Conservation (phyloP, 371 early-diverging fungal genomes). For the Apophysomyces variabilis region DNA sequence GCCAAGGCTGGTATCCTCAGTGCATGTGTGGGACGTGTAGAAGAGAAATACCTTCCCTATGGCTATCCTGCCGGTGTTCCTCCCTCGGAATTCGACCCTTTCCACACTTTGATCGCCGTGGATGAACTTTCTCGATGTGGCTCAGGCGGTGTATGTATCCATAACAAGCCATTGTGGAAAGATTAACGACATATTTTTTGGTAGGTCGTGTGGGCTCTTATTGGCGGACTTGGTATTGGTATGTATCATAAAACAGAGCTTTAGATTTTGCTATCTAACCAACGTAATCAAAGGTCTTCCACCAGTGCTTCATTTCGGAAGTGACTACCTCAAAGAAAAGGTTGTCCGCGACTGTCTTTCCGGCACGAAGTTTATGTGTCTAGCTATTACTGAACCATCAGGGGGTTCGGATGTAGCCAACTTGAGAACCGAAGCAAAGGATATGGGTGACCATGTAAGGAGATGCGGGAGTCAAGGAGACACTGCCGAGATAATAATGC, state of each 20-base stretch:
- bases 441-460: slow-evolving; percentile 36
- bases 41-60: slow-evolving; percentile 27
- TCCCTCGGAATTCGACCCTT: slow-evolving; percentile 56
- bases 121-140: slow-evolving; percentile 73
- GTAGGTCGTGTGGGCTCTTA: slow-evolving; percentile 44
- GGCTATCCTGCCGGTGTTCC: slow-evolving; percentile 35
- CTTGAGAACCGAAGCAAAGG: slow-evolving; percentile 76
- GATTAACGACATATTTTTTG: background rate
- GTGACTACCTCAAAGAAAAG: slow-evolving; percentile 60
- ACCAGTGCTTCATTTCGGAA: slow-evolving; percentile 68
- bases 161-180: slow-evolving; percentile 35
- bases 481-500: too few species aligned
- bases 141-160: slow-evolving; percentile 66
- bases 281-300: slow-evolving; percentile 54
- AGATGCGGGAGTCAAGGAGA: too few species aligned
- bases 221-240: slow-evolving; percentile 71
- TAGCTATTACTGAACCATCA: slow-evolving; percentile 70
- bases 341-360: slow-evolving; percentile 63
- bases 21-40: slow-evolving; percentile 42
- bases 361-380: slow-evolving; percentile 70
- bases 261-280: background rate
- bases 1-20: slow-evolving; percentile 63
- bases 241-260: background rate
- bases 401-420: slow-evolving; percentile 86
- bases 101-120: slow-evolving; percentile 64